A percentile compares a stretch with the other conserved stretches of the same genome.
Conservation (phyloP, 495 filamentous ascomycete species). For the Penicillium angulare region DNA sequence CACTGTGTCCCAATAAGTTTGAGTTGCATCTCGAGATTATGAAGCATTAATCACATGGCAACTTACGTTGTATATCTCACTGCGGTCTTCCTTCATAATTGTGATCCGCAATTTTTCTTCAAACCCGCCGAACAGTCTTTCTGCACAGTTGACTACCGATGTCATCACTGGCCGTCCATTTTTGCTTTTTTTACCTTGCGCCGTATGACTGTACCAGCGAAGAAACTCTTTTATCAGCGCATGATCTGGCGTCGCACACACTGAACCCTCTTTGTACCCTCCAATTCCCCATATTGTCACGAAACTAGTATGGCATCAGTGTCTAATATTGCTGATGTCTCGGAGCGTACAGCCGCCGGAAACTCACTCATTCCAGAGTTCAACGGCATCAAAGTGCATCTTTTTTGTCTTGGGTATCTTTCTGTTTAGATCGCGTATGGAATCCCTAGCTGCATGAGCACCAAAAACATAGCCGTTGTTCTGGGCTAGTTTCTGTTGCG, state of each 20-base stretch:
- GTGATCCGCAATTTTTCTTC: slow-evolving; percentile 14
- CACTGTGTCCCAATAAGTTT: slow-evolving; percentile 14
- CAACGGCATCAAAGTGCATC: slow-evolving; percentile 1
- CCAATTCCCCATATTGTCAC: slow-evolving; percentile 2
- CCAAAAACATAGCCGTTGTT: slow-evolving; percentile 16
- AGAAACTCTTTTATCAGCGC: slow-evolving; percentile 19
- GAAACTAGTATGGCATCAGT: slow-evolving; percentile 11
- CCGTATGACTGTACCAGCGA: slow-evolving; percentile 11
- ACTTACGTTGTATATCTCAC: slow-evolving; percentile 14
- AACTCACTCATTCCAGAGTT: slow-evolving; percentile 16
- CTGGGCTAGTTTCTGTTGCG: slow-evolving; percentile 4
- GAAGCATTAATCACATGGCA: background rate
- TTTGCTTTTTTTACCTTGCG: slow-evolving; percentile 9
- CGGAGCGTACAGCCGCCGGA: too few species aligned
- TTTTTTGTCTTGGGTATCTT: slow-evolving; percentile 16
- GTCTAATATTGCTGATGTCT: too few species aligned
- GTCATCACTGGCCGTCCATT: slow-evolving; percentile 16
- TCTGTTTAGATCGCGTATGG: slow-evolving; percentile 17
- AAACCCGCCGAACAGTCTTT: slow-evolving; percentile 19
- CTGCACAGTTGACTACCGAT: slow-evolving; percentile 9
- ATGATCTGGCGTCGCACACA: slow-evolving; percentile 9
- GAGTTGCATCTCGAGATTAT: background rate
- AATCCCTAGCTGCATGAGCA: slow-evolving; percentile 12
- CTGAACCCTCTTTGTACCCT: slow-evolving; percentile 7
- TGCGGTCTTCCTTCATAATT: slow-evolving; percentile 14